phyloP scores from a whole-genome alignment of 768 basidiomycete species.

The Gloeopeniophorella convolvens region DNA sequence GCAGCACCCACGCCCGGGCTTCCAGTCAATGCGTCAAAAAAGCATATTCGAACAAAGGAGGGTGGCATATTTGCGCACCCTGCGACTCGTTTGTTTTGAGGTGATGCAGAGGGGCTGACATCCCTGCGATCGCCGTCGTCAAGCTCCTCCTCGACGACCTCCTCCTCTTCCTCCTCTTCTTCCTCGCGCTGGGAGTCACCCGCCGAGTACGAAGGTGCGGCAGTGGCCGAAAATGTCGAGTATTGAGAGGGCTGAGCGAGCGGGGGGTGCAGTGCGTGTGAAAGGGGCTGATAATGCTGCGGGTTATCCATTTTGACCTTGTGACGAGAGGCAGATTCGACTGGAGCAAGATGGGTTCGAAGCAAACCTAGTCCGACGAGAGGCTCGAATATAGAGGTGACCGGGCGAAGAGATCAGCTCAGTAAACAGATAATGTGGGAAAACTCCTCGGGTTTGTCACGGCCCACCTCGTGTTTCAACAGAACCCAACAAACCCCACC shows the following conservation, averaged over 20 bases:
- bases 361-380: conserved; percentile 12
- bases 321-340: conserved; percentile 11
- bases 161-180: conserved; percentile 71
- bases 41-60: conserved; percentile 16
- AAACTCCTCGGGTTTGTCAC: conserved; percentile 12
- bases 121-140: conserved; percentile 30
- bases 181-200: conserved; percentile 40
- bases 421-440: conserved; percentile 21
- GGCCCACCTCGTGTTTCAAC: conserved; percentile 16
- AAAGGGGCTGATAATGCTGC: conserved; percentile 75
- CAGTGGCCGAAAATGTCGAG: conserved; percentile 20
- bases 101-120: conserved; percentile 28
- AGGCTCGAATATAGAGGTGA: conserved; percentile 15
- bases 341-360: conserved; percentile 11
- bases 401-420: conserved; percentile 6
- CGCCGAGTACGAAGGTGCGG: conserved; percentile 22
- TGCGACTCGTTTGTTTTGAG: conserved; percentile 24
- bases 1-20: conserved; percentile 25
- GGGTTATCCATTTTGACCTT: conserved; percentile 53
- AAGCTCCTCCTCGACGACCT: conserved; percentile 63
- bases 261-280: conserved; percentile 67
- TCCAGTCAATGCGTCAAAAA: conserved; percentile 17
- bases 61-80: conserved; percentile 27
- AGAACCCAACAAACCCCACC: conserved; percentile 7
- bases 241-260: conserved; percentile 24